Base-by-base conservation (phyloP, 2,329 filamentous ascomycete species). In the Helotiales sp. region DNA sequence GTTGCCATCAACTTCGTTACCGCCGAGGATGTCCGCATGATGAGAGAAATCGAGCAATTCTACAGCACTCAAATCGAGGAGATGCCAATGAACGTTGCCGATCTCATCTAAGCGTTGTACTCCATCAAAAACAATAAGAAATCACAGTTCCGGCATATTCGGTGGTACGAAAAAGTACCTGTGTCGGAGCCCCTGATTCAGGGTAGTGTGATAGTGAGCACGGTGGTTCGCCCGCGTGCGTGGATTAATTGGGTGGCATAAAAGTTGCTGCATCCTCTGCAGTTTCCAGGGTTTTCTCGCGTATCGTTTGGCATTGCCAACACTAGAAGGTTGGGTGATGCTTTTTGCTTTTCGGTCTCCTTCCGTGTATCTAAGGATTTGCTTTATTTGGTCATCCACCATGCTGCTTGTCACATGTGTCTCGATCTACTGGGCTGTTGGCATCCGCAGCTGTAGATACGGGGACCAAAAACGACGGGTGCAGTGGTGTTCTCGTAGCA, bases 1-100 rank as follows among this genome's bases (percentile, higher is more conserved):
- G 96, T 99, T 82, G 96, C 96, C 79, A 99, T 99, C 89, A 99
- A 99, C 93, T 99, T 99, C 82, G 96, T 99, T 82, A 98, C 95
- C 71, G 93, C 93, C 78, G 96, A 99, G 75, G 96, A 99, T 84
- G 96, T 99, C 79, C 93, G 95, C 83, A 98, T 99, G 93, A 96
- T 99, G 93, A 90, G 96, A 82, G 96, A 99, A 84, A 99, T 99
- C 77, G 96, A 99, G 84, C 93, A 97, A 86, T 99, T 98, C 89
- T 99, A 99, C 91, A 97, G 93, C 89, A 99, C 96, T 82, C 96
- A 99, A 87, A 98, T 99, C 76, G 96, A 99, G 86, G 96, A 99
- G 89, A 99, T 99, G 96, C 96, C 96, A 79, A 98, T 99, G 96
- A 91, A 91, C 83, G 89, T 91, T 77, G 89, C 89, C 76, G 89